Base-by-base conservation (phyloP, 805 yeast genomes). In the Saccharomyces kudriavzevii region DNA sequence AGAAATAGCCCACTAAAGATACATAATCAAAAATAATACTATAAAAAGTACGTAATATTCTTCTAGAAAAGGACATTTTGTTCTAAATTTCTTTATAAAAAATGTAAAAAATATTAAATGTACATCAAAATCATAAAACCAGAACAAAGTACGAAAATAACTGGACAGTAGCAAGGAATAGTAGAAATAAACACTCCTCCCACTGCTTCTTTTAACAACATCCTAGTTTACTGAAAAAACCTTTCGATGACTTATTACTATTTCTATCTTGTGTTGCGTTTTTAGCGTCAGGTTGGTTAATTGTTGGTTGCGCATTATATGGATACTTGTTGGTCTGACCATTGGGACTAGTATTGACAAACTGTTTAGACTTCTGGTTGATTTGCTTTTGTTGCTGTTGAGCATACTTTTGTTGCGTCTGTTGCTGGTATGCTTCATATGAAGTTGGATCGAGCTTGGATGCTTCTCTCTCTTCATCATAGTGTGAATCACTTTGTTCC, bases 401-500 rank as follows among this genome's bases (percentile, higher is more conserved):
- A 46, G 67, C 66, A 49, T 67, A 68, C 52, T 68, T 68, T 49
- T 65, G 70, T 55, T 69, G 70, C 24, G 71, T 65, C 58, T 69
- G 72, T 50, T 68, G 70, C 54, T 68, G 71, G 56, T 69, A 70
- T 45, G 72, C 72, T 54, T 70, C 72, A 52, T 70, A 70, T 5
- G 73, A 70, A 13, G 77, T 74, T 49, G 77, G 77, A 58, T 75
- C 77, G 55, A 75, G 66, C 48, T 72, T 68, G 24, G 69, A 35
- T 8, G 43, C 22, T 17, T 35, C 43, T 35, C 43, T 35, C 9
- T 35, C 64, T 24, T 66, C 59, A 8, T 67, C 62, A 31, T 64
- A 58, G 53, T 68, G 67, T 26, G 69, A 66, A 28, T 66, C 60
- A 17, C 68, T 58, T 27, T 62, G 58, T 53, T 66, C 69, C 20